These are phyloP conservation scores for Trichoderma hamatum DNA, from an alignment of 2,329 filamentous ascomycete species.

Conservation along the genomic window DNA sequence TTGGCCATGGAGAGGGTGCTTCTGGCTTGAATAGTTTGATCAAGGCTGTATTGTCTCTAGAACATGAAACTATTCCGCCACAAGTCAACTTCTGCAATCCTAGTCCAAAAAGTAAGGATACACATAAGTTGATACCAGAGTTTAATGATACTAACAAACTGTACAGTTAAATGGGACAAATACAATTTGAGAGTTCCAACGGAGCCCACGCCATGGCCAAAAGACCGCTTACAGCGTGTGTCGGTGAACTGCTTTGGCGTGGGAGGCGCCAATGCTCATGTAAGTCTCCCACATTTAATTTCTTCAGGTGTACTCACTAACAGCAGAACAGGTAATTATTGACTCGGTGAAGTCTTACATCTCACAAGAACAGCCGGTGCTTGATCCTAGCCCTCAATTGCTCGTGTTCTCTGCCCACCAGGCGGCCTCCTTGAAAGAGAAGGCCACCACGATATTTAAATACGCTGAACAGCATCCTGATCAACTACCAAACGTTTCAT, in stretches of 20 bases:
- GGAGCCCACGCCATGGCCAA: conserved; percentile 40
- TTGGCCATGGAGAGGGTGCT: conserved; percentile 51
- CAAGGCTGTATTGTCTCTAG: conserved; percentile 47
- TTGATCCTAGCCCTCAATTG: background rate
- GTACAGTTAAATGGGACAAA: conserved; percentile 25
- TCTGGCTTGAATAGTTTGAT: conserved; percentile 48
- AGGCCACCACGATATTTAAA: background rate
- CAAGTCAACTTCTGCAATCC: conserved; percentile 43
- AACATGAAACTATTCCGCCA: conserved; percentile 45
- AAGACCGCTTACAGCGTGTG: conserved; percentile 35
- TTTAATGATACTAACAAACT: background rate
- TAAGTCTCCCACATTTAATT: conserved; percentile 12
- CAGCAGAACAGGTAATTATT: background rate
- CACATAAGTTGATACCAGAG: conserved; percentile 24
- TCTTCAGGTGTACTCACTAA: background rate
- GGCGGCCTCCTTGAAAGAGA: background rate
- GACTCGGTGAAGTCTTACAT: background rate
- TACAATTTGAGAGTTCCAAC: conserved; percentile 38
- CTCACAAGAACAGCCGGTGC: background rate
- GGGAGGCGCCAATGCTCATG: conserved; percentile 43
- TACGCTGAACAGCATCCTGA: background rate
- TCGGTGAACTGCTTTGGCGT: conserved; percentile 43
- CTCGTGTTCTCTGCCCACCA: conserved; percentile 3
- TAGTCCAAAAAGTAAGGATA: conserved; percentile 42
- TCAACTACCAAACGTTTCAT: background rate